Evolutionary conservation across 805 yeast genomes (phyloP).

Genomic region (Candida jianshihensis): DNA sequence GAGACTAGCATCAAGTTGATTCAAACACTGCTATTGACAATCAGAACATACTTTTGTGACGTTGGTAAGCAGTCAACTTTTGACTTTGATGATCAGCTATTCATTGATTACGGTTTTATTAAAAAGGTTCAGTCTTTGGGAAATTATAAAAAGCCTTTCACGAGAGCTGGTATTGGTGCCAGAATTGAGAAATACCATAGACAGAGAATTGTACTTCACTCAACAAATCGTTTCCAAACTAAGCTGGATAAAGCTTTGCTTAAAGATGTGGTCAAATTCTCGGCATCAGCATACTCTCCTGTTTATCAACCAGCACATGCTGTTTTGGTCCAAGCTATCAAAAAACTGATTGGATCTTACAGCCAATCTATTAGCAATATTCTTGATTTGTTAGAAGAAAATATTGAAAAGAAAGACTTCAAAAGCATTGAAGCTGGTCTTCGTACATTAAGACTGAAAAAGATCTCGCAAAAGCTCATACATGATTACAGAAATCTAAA

Average conservation of each 20-base stretch:
- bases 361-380: slow-evolving; percentile 44
- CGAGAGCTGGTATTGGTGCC: slow-evolving; percentile 72
- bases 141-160: slow-evolving; percentile 59
- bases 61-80: slow-evolving; percentile 67
- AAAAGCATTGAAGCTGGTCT: slow-evolving; percentile 61
- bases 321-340: slow-evolving; percentile 60
- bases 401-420: slow-evolving; percentile 41
- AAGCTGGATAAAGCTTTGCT: slow-evolving; percentile 56
- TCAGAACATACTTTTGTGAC: slow-evolving; percentile 74
- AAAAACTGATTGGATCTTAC: slow-evolving; percentile 62
- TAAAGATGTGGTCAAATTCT: slow-evolving; percentile 53
- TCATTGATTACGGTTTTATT: slow-evolving; percentile 48
- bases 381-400: slow-evolving; percentile 40
- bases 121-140: slow-evolving; percentile 56
- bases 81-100: slow-evolving; percentile 46
- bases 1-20: slow-evolving; percentile 61
- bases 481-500: slow-evolving; percentile 49
- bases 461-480: slow-evolving; percentile 50
- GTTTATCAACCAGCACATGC: slow-evolving; percentile 66
- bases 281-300: slow-evolving; percentile 65
- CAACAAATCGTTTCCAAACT: slow-evolving; percentile 67
- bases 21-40: slow-evolving; percentile 52
- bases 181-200: slow-evolving; percentile 69
- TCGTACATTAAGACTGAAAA: slow-evolving; percentile 46
- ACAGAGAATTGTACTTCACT: slow-evolving; percentile 62